phyloP scores from a whole-genome alignment of 805 yeast genomes.

The Metschnikowia picachoensis region DNA sequence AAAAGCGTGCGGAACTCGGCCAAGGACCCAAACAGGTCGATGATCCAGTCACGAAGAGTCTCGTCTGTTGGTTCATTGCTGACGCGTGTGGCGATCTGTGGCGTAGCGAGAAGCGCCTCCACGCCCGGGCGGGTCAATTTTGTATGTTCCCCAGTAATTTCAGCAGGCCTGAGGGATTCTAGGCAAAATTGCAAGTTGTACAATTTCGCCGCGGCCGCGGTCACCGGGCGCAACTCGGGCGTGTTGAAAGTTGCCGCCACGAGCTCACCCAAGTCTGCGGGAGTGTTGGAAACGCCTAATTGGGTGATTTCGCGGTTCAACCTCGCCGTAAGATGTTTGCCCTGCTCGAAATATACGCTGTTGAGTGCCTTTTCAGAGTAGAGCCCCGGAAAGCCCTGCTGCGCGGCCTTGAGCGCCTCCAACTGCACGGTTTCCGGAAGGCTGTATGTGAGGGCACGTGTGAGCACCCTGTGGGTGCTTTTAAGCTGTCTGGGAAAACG shows the following conservation, averaged over 20 bases:
- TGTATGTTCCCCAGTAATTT: neutral
- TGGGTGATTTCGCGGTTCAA: conserved; percentile 36
- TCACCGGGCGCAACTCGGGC: conserved; percentile 42
- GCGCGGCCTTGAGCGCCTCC: conserved; percentile 25
- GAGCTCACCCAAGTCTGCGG: conserved; percentile 27
- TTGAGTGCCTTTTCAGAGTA: conserved; percentile 45
- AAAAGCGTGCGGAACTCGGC: conserved; percentile 72
- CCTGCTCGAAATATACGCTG: conserved; percentile 49
- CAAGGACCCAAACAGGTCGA: conserved; percentile 67
- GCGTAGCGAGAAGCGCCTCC: conserved; percentile 44
- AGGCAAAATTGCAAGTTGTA: conserved; percentile 48
- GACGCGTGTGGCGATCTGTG: conserved; percentile 31
- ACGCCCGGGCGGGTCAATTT: conserved; percentile 16
- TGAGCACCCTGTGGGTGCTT: neutral
- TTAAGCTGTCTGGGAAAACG: conserved; percentile 2
- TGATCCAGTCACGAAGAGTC: conserved; percentile 45
- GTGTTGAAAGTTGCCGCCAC: conserved; percentile 41
- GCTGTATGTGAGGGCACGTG: conserved; percentile 27
- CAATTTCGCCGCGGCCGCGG: conserved; percentile 43
- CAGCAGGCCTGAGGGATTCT: conserved; percentile 37
- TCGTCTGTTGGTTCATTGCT: conserved; percentile 32
- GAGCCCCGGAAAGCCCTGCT: conserved; percentile 46
- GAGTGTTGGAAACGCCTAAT: conserved; percentile 26
- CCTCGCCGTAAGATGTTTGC: conserved; percentile 33
- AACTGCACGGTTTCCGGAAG: conserved; percentile 32